A percentile compares a stretch with the other conserved stretches of the same genome.
phyloP scores from a whole-genome alignment of 345 rosid genomes.

The Salix brachista region DNA sequence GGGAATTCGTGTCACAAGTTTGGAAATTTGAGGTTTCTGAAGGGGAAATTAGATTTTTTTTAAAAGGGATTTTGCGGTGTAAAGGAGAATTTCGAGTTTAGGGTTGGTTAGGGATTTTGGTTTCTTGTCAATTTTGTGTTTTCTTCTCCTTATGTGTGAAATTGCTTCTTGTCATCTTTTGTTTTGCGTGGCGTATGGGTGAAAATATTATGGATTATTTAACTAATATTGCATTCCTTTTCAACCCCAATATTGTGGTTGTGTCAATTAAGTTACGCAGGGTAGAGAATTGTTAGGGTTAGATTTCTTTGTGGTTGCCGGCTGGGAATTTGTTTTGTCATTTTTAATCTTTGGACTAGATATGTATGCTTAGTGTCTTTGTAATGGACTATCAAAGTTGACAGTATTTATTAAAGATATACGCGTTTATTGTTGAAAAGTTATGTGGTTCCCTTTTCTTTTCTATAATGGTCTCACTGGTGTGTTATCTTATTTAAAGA shows the following conservation, averaged over 20 bases:
- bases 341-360: not conserved
- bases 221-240: not conserved
- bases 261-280: not conserved
- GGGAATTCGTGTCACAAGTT: not conserved
- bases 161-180: not conserved
- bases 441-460: not conserved
- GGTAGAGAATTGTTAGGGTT: not conserved
- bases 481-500: not conserved
- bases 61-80: not conserved
- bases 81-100: not conserved
- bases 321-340: not conserved
- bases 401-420: not conserved
- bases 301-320: not conserved
- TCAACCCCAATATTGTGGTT: not conserved
- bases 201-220: not conserved
- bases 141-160: not conserved
- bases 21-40: not conserved
- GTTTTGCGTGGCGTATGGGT: not conserved
- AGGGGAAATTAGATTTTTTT: not conserved
- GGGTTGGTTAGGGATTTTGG: conserved; percentile 5
- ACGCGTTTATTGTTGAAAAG: not conserved
- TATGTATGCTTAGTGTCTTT: not conserved
- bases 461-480: not conserved
- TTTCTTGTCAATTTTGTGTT: conserved; percentile 7
- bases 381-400: not conserved